Conservation (phyloP, 495 filamentous ascomycete species). For the Annulohypoxylon nitens region DNA sequence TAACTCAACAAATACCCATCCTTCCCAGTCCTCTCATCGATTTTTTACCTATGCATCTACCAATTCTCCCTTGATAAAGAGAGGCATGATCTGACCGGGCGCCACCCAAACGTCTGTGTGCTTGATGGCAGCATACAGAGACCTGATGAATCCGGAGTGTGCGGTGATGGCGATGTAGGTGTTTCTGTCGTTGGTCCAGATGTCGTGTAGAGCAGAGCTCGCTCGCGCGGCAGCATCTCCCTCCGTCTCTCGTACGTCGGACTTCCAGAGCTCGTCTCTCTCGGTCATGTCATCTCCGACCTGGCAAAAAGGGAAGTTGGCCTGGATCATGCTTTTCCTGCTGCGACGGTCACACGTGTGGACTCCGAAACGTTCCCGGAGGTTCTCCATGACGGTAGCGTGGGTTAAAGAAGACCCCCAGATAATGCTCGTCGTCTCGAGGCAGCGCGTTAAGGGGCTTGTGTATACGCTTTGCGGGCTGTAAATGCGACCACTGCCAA, state of each 20-base stretch:
- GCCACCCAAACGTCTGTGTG: constrained; percentile 46
- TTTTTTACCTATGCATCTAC: background rate
- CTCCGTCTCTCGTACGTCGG: constrained; percentile 49
- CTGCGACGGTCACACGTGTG: constrained; percentile 85
- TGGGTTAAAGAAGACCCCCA: constrained; percentile 56
- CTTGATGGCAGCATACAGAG: constrained; percentile 38
- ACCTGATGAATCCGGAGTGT: constrained; percentile 52
- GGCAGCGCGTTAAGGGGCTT: constrained; percentile 75
- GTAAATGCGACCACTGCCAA: background rate
- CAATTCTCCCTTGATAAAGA: constrained; percentile 48
- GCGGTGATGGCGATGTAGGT: constrained; percentile 49
- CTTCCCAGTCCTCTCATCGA: background rate
- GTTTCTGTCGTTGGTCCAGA: constrained; percentile 48
- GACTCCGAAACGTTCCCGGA: constrained; percentile 78
- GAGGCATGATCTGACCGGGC: constrained; percentile 49
- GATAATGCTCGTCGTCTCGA: constrained; percentile 72
- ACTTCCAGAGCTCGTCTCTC: constrained; percentile 70
- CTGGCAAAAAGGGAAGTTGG: constrained; percentile 67
- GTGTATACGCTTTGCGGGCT: constrained; percentile 73
- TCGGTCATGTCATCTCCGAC: constrained; percentile 76
- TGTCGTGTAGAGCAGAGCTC: constrained; percentile 44
- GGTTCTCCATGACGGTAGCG: constrained; percentile 75
- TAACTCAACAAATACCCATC: background rate
- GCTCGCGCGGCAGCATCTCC: constrained; percentile 46
- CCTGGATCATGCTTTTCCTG: constrained; percentile 67